Percentiles rank a stretch among this genome's conserved stretches.
These are phyloP conservation scores for Cryptosporidium sp. DNA, from an alignment of 169 alveolate species.

Conservation along the genomic window DNA sequence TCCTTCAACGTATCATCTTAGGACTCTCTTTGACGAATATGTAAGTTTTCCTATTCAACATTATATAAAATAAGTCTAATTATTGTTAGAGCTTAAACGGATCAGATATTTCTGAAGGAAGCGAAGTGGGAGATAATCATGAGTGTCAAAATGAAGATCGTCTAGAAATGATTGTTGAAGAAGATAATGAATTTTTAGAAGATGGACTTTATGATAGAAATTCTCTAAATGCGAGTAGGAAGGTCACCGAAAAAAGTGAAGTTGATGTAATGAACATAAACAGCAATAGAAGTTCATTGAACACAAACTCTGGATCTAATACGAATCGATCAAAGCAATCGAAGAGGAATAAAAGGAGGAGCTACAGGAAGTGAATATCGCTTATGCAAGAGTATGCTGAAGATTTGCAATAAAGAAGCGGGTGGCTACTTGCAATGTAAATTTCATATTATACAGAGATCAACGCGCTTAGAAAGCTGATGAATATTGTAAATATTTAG, in stretches of 20 bases:
- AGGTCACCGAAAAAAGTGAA: background rate
- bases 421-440: background rate
- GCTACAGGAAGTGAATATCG: slow-evolving; percentile 1
- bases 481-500: too few relatives aligned
- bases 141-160: background rate
- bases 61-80: background rate
- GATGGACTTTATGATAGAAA: background rate
- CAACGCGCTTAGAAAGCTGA: too few relatives aligned
- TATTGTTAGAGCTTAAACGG: background rate
- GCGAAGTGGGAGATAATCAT: slow-evolving; percentile 13
- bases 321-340: slow-evolving; percentile 33
- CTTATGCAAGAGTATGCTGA: background rate
- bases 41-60: slow-evolving; percentile 7
- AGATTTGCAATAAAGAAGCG: background rate
- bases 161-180: slow-evolving; percentile 37
- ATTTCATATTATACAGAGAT: background rate
- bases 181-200: background rate
- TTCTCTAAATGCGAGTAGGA: background rate
- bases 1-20: slow-evolving; percentile 72
- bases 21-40: slow-evolving; percentile 58
- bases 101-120: slow-evolving; percentile 17
- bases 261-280: background rate
- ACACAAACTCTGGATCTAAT: background rate
- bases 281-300: slow-evolving; percentile 21
- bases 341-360: slow-evolving; percentile 37